Base-by-base conservation (phyloP, 108 stramenopile genomes). In the Cyclotella cryptica region DNA sequence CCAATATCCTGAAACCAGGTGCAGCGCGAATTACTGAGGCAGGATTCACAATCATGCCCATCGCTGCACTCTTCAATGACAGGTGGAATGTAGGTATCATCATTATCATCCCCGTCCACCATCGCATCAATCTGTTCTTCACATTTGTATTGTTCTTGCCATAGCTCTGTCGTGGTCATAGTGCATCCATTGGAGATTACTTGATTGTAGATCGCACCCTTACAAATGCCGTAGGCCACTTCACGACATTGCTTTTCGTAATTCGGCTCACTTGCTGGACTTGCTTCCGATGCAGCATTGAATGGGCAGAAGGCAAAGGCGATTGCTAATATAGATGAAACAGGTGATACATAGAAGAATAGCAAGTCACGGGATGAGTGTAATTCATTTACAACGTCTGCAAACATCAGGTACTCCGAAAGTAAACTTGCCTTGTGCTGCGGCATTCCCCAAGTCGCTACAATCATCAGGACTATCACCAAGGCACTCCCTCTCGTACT, bases 1-100 rank as follows among this genome's bases (percentile, higher is more conserved):
- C 59, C 59, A 30, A 60, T 60, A 60, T 60, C 59, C 17, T 60
- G 59, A 29, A 60, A 60, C 59, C 59, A 60, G 7, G 59, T 60
- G 59, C 59, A 60, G 29, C 3, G 10, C 30, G 59, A 10, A 35
- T 60, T 60, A 29, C 59, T 35, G 10, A 60, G 19, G 27, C 59
- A 60, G 12, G 59, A 29, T 60, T 10, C 19, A 29, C 59, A 60
- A 60, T 60, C 59, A 30, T 26, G 8, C 10, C 29, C 59, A 26
- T 60, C 59, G 29, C 59, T 60, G 17, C 59, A 60, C 6, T 53
- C 6, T n/a, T 12, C 18, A 53, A 53, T 53, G 11, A 19, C n/a
- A 19, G 6, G n/a, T 18, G 15, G 7, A 19, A 14, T 19, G 6
- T 53, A 6, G 6, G 15, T 19, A 14, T 53, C 52, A n/a, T 53